Conservation (phyloP, 2,329 filamentous ascomycete species). For the Claviceps citrina region DNA sequence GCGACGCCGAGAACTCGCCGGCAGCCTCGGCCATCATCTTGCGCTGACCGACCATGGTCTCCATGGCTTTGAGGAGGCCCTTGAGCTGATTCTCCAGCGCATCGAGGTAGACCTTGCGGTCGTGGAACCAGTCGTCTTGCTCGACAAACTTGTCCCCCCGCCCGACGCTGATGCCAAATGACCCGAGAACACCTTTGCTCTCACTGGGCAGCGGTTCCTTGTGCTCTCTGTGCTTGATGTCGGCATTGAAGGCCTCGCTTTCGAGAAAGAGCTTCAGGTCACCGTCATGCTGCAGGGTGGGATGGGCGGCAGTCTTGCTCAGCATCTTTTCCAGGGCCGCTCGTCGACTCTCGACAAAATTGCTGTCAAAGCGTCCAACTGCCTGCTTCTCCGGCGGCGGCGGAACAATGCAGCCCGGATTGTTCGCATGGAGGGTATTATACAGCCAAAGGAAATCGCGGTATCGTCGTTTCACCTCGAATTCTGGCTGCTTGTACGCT, state of each 20-base stretch:
- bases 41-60: slow-evolving; percentile 78
- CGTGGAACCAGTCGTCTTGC: slow-evolving; percentile 99
- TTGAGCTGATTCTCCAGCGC: slow-evolving; percentile 85
- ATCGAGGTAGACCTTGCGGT: slow-evolving; percentile 86
- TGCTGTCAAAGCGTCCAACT: slow-evolving; percentile 85
- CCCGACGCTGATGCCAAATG: slow-evolving; percentile 64
- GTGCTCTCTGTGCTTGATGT: slow-evolving; percentile 94
- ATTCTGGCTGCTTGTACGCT: slow-evolving; percentile 83
- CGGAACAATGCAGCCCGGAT: slow-evolving; percentile 85
- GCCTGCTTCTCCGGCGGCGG: slow-evolving; percentile 97
- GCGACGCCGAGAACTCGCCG: slow-evolving; percentile 78
- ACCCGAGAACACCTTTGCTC: slow-evolving; percentile 85
- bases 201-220: slow-evolving; percentile 74
- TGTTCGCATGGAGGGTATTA: slow-evolving; percentile 83
- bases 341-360: slow-evolving; percentile 87
- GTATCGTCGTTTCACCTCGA: slow-evolving; percentile 85
- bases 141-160: slow-evolving; percentile 82
- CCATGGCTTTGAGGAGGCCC: slow-evolving; percentile 80
- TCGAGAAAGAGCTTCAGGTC: slow-evolving; percentile 95
- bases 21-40: slow-evolving; percentile 90
- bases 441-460: slow-evolving; percentile 97
- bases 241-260: slow-evolving; percentile 87
- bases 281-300: slow-evolving; percentile 78
- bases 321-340: slow-evolving; percentile 93
- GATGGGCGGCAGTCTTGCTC: slow-evolving; percentile 84